A percentile compares a stretch with the other conserved stretches of the same genome.
phyloP scores from a whole-genome alignment of 1,284 basidiomycete genomes.

The Quambalaria eucalypti region DNA sequence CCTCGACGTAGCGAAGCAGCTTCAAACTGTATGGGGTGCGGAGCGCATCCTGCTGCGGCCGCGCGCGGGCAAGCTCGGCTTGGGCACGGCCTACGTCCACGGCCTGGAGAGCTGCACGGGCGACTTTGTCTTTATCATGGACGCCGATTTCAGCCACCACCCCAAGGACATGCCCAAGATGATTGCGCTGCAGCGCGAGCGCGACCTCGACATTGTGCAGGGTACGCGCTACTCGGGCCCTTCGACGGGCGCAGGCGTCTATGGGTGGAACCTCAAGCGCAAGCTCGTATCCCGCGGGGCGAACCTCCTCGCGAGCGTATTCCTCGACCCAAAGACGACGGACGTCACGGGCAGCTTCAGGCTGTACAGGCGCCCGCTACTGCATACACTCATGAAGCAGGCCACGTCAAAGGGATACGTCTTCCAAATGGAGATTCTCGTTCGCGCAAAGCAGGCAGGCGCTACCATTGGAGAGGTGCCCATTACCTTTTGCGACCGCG shows the following conservation, averaged over 20 bases:
- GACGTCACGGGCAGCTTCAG: conserved; percentile 50
- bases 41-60: conserved; percentile 76
- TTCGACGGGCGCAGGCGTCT: conserved; percentile 29
- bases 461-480: conserved; percentile 81
- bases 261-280: conserved; percentile 32
- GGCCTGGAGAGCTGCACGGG: conserved; percentile 77
- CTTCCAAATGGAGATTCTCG: conserved; percentile 97
- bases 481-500: conserved; percentile 84
- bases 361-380: conserved; percentile 66
- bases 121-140: conserved; percentile 94
- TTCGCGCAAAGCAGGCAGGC: conserved; percentile 68
- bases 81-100: conserved; percentile 88
- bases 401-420: conserved; percentile 82
- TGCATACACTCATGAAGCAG: conserved; percentile 70
- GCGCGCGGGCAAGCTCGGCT: conserved; percentile 74
- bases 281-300: conserved; percentile 33
- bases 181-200: conserved; percentile 19
- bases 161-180: conserved; percentile 32
- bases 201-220: conserved; percentile 28
- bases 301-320: conserved; percentile 25
- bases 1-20: conserved; percentile 70
- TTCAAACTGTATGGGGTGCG: conserved; percentile 68
- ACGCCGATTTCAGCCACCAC: conserved; percentile 89
- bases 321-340: conserved; percentile 27
- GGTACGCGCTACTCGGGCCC: conserved; percentile 32